phyloP scores from a whole-genome alignment of 73 alveolate species.

The Paramecium bursaria region DNA sequence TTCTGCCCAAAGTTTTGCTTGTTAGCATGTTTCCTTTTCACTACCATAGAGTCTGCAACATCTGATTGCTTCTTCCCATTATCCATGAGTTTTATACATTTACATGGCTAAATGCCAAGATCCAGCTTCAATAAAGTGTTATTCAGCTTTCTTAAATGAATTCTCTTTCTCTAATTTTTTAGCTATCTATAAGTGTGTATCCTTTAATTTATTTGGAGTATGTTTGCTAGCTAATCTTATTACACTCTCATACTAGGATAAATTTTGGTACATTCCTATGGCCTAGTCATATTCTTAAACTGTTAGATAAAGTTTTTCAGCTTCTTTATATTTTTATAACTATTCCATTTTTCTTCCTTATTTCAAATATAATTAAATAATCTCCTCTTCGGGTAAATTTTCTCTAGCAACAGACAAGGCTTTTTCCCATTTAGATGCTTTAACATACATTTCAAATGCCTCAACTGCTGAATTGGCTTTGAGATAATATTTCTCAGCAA shows the following conservation, averaged over 20 bases:
- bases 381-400: slow-evolving; percentile 94
- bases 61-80: slow-evolving; percentile 99
- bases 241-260: slow-evolving; percentile 98
- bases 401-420: slow-evolving; percentile 95
- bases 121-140: slow-evolving; percentile 97
- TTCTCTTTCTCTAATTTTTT: slow-evolving; percentile 97
- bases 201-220: slow-evolving; percentile 95
- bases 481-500: slow-evolving; percentile 97
- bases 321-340: slow-evolving; percentile 94
- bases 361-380: slow-evolving; percentile 88
- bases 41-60: slow-evolving; percentile 98
- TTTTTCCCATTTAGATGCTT: slow-evolving; percentile 97
- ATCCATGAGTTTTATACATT: slow-evolving; percentile 93
- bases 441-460: slow-evolving; percentile 97
- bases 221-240: slow-evolving; percentile 97
- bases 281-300: slow-evolving; percentile 99
- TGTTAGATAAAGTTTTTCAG: slow-evolving; percentile 97
- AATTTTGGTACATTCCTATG: slow-evolving; percentile 95
- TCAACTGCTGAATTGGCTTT: slow-evolving; percentile 87
- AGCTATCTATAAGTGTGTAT: slow-evolving; percentile 95
- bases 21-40: slow-evolving; percentile 95
- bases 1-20: slow-evolving; percentile 98
- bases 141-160: slow-evolving; percentile 97
- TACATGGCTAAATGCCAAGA: slow-evolving; percentile 97
- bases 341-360: slow-evolving; percentile 97